phyloP scores from a whole-genome alignment of 116 monocot genomes.

The Thalassia testudinum region DNA sequence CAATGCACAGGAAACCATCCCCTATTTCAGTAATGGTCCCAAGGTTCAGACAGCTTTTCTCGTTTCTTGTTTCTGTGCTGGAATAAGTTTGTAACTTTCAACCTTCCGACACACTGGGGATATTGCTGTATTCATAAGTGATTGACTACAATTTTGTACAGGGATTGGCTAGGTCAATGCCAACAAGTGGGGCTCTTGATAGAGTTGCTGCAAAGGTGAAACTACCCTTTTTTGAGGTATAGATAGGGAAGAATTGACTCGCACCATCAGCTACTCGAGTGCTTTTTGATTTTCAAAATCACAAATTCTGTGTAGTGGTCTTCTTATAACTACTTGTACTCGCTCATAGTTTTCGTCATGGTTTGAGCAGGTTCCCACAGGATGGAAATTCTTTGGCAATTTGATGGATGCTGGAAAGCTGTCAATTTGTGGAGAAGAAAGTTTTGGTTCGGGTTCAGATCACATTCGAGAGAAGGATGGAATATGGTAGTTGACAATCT shows the following conservation, averaged over 20 bases:
- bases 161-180: slow-evolving; percentile 99
- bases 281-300: neutral
- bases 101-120: no score
- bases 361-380: slow-evolving; percentile 71
- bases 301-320: no score
- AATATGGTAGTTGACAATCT: slow-evolving; percentile 49
- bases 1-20: slow-evolving; percentile 76
- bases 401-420: slow-evolving; percentile 93
- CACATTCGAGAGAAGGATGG: slow-evolving; percentile 99
- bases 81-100: no score
- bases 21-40: slow-evolving; percentile 76
- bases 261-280: neutral
- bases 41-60: slow-evolving; percentile 25
- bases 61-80: no score
- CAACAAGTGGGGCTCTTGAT: slow-evolving; percentile 97
- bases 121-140: no score
- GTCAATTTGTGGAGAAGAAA: slow-evolving; percentile 97
- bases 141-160: no score
- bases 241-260: neutral
- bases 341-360: neutral
- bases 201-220: slow-evolving; percentile 78
- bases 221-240: slow-evolving; percentile 96
- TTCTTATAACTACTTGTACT: neutral
- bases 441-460: slow-evolving; percentile 98
- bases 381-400: slow-evolving; percentile 99